Conservation (phyloP, 108 stramenopile genomes). For the Nitzschia inconspicua region DNA sequence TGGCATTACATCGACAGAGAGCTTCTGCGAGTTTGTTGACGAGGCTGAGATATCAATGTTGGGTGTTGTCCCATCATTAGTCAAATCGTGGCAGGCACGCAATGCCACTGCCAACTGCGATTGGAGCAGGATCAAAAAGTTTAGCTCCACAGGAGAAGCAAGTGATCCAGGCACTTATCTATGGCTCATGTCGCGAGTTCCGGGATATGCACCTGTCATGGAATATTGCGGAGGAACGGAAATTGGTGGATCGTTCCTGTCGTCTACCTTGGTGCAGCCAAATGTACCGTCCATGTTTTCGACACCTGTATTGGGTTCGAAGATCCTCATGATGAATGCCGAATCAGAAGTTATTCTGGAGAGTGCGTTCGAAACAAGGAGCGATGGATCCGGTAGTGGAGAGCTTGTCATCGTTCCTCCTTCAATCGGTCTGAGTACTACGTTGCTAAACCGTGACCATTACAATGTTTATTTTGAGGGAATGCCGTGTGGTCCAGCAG, state of each 20-base stretch:
- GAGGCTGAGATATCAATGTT: conserved; percentile 31
- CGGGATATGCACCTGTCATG: conserved; percentile 32
- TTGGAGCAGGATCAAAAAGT: conserved; percentile 28
- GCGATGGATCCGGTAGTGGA: conserved; percentile 13
- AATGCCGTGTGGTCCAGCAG: conserved; percentile 27
- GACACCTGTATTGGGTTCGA: conserved; percentile 30
- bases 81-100: conserved; percentile 29
- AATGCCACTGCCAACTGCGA: conserved; percentile 28
- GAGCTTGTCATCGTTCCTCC: conserved; percentile 34
- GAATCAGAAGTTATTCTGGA: conserved; percentile 1
- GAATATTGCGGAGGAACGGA: conserved; percentile 43
- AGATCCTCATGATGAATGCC: conserved; percentile 5
- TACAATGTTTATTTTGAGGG: conserved; percentile 27
- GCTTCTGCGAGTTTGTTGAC: conserved; percentile 33
- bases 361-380: conserved; percentile 3
- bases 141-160: conserved; percentile 40
- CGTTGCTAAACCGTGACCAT: conserved; percentile 29
- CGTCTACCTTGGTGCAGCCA: conserved; percentile 30
- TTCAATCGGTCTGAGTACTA: conserved; percentile 23
- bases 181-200: conserved; percentile 35
- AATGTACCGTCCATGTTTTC: conserved; percentile 43
- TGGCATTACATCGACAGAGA: conserved; percentile 31
- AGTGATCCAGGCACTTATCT: conserved; percentile 26
- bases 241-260: conserved; percentile 39
- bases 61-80: conserved; percentile 31